Evolutionary conservation across 1,284 basidiomycete species (phyloP), one percentile per base, ranked within the genome.

Genomic region (Pascua sp.): DNA sequence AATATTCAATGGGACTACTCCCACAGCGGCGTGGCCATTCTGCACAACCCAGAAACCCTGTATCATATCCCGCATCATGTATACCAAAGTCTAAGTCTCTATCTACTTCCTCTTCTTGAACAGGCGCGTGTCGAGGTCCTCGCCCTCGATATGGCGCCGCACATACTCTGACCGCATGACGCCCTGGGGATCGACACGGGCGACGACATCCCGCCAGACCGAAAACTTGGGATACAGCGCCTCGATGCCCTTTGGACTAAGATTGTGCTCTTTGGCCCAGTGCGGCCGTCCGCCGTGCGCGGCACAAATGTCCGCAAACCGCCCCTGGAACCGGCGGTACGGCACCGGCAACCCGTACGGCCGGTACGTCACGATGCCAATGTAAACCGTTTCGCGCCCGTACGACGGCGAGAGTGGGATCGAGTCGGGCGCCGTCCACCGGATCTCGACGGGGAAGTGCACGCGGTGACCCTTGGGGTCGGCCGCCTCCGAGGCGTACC

Each of bases 331-430:
- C 56, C 81, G 79, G 59, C 86, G 85, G 79, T 97, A 98, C 36
- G 90, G 87, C n/a, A 94, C 87, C 40, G 88, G 85, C 54, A 87
- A 81, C 36, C 89, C 89, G 75, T 95, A 98, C 1, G 95, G 95
- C 64, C 94, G 90, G 81, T 87, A 98, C 69, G 94, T 90, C 17
- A 98, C 85, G 51, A 98, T 84, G n/a, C 96, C 95, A 60, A 98
- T 91, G 88, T 92, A 98, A 69, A 87, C 90, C 13, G 88, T 94
- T 71, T 80, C 81, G 57, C 86, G 83, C 24, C 88, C 89, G 69
- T 86, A 86, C 66, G 87, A 86, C 12, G 93, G 95, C 71, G 89
- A 91, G 47, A 98, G 81, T 88, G 91, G 97, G 59, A 98, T 91
- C 67, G 94, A 90, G 78, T 98, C 95, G 18, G 82, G 81, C 24